Evolutionary conservation across 2,329 filamentous ascomycete genomes (phyloP).

Genomic region (Lasiodiplodia theobromae): DNA sequence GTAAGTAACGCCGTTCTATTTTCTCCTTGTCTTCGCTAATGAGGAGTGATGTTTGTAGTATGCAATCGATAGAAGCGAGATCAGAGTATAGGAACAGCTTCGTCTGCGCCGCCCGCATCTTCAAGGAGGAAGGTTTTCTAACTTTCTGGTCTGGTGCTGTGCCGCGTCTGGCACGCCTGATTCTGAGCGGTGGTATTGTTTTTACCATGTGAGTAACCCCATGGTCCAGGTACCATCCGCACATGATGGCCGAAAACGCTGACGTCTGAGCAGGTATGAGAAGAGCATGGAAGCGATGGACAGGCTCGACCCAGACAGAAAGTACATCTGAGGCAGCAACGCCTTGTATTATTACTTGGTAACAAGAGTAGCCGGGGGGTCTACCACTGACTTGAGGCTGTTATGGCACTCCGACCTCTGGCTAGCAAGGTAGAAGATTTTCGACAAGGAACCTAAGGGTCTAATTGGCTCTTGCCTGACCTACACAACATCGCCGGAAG

Average conservation of each 20-base stretch:
- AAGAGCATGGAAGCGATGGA: constrained; percentile 92
- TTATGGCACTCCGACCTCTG: neutral
- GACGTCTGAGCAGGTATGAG: constrained; percentile 68
- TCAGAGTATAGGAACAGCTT: constrained; percentile 85
- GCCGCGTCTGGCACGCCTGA: constrained; percentile 81
- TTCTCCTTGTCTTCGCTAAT: constrained; percentile 16
- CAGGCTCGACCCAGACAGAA: constrained; percentile 79
- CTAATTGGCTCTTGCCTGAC: neutral
- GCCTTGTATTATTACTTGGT: neutral
- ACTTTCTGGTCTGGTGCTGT: constrained; percentile 96
- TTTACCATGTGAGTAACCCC: constrained; percentile 93
- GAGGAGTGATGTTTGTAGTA: constrained; percentile 54
- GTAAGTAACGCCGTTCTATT: neutral
- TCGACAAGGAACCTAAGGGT: neutral
- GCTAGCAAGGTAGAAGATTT: neutral
- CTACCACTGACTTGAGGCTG: neutral
- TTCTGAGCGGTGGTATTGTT: constrained; percentile 94
- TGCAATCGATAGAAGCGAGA: constrained; percentile 93
- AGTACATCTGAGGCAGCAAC: constrained; percentile 68
- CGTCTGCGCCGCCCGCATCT: constrained; percentile 80
- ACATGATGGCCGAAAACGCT: neutral
- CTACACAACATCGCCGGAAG: neutral
- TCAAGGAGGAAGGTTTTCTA: constrained; percentile 85
- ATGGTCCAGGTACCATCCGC: constrained; percentile 55
- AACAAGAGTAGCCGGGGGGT: neutral